A percentile compares a stretch with the other conserved stretches of the same genome.
These are phyloP conservation scores for Stagonosporopsis tanaceti DNA, from an alignment of 2,329 filamentous ascomycete species.

Conservation along the genomic window DNA sequence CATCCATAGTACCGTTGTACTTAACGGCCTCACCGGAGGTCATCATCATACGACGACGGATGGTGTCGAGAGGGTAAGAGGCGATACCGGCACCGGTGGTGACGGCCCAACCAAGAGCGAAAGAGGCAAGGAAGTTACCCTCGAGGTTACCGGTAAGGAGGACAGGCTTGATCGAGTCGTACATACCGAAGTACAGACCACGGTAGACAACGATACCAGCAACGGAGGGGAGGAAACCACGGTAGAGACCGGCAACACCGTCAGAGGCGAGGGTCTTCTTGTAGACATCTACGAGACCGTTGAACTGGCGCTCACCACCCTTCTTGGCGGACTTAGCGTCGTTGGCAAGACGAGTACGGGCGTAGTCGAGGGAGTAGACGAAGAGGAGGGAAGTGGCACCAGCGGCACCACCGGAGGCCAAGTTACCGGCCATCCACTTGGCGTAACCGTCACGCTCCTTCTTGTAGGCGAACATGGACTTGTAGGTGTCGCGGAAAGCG, in stretches of 20 bases:
- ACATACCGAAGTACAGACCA: slow-evolving; percentile 99
- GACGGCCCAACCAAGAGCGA: slow-evolving; percentile 97
- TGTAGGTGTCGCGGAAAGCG: slow-evolving; percentile 99
- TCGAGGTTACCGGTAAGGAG: slow-evolving; percentile 88
- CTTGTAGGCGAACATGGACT: slow-evolving; percentile 99
- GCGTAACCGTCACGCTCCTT: slow-evolving; percentile 98
- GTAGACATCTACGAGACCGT: slow-evolving; percentile 99
- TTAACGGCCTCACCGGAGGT: slow-evolving; percentile 96
- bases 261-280: slow-evolving; percentile 99
- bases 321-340: slow-evolving; percentile 98
- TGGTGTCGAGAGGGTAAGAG: slow-evolving; percentile 99
- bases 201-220: slow-evolving; percentile 99
- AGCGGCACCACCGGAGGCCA: slow-evolving; percentile 99
- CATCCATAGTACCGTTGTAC: slow-evolving; percentile 97
- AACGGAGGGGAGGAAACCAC: slow-evolving; percentile 99
- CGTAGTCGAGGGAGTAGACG: slow-evolving; percentile 99
- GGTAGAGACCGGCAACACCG: slow-evolving; percentile 99
- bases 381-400: slow-evolving; percentile 99
- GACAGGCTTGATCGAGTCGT: slow-evolving; percentile 99
- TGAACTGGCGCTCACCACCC: slow-evolving; percentile 99
- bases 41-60: slow-evolving; percentile 99
- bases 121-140: slow-evolving; percentile 99
- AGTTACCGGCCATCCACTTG: slow-evolving; percentile 99
- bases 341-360: slow-evolving; percentile 99
- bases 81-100: slow-evolving; percentile 99